phyloP scores from a whole-genome alignment of 306 rosid species.

The Nissolia schottii region DNA sequence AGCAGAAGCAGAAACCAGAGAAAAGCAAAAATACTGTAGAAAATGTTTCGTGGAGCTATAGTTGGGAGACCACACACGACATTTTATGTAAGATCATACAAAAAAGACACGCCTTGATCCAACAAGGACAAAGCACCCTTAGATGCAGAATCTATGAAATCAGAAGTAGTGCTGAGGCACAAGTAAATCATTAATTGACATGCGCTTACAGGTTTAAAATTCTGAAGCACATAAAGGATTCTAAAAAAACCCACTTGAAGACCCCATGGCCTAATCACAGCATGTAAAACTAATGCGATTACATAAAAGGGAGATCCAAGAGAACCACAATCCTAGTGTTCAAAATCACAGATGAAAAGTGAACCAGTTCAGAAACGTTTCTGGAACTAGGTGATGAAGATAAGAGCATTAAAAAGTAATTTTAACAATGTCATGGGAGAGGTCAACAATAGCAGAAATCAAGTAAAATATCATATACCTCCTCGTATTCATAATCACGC shows the following conservation, averaged over 20 bases:
- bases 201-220: not conserved
- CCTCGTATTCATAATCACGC: constrained; percentile 79
- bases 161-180: not conserved
- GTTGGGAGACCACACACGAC: not conserved
- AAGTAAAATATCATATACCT: constrained; percentile 39
- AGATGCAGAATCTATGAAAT: not conserved
- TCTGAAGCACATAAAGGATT: not conserved
- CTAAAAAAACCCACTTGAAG: not conserved
- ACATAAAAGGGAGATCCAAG: not conserved
- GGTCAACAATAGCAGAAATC: not conserved
- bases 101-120: not conserved
- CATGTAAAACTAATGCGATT: not conserved
- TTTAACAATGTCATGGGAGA: not conserved
- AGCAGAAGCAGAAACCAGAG: not conserved
- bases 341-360: not conserved
- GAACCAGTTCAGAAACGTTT: not conserved
- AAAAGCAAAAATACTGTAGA: not conserved
- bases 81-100: not conserved
- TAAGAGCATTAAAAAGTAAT: not conserved
- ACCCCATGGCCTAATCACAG: not conserved
- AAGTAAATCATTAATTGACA: not conserved
- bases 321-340: not conserved
- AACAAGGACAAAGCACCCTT: not conserved
- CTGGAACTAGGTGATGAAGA: not conserved
- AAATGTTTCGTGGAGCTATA: not conserved